Conservation (phyloP, 441 rosid genomes). For the Euphorbia celastroides region DNA sequence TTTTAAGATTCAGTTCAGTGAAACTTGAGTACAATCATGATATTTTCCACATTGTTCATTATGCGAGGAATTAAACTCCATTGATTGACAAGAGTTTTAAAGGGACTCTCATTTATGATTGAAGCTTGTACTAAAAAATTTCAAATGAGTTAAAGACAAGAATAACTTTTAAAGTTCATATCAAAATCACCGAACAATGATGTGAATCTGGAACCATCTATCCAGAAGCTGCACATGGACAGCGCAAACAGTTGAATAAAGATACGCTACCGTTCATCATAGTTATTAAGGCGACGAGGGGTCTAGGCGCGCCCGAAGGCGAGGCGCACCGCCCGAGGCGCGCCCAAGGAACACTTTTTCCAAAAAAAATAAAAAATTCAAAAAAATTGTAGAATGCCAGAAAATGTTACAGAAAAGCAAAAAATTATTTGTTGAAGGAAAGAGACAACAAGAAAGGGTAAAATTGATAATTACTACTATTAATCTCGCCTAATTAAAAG, state of each 20-base stretch:
- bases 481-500: too few relatives aligned
- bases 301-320: too few relatives aligned
- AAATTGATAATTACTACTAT: too few relatives aligned
- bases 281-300: too few relatives aligned
- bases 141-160: background rate
- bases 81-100: background rate
- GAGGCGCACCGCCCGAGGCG: too few relatives aligned
- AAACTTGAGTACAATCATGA: background rate
- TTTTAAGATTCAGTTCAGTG: background rate
- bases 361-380: too few relatives aligned
- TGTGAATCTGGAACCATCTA: conserved; percentile 1
- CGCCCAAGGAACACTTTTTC: too few relatives aligned
- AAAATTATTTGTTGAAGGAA: too few relatives aligned
- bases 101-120: background rate
- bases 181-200: background rate
- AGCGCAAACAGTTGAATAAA: background rate
- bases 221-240: background rate
- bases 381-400: too few relatives aligned
- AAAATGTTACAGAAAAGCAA: too few relatives aligned
- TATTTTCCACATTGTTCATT: background rate
- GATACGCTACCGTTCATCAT: background rate
- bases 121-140: background rate
- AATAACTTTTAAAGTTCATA: background rate
- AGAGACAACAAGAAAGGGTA: too few relatives aligned
- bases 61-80: background rate